These are phyloP conservation scores for Aspergillus sojae DNA, from an alignment of 2,329 filamentous ascomycete species.

Conservation along the genomic window DNA sequence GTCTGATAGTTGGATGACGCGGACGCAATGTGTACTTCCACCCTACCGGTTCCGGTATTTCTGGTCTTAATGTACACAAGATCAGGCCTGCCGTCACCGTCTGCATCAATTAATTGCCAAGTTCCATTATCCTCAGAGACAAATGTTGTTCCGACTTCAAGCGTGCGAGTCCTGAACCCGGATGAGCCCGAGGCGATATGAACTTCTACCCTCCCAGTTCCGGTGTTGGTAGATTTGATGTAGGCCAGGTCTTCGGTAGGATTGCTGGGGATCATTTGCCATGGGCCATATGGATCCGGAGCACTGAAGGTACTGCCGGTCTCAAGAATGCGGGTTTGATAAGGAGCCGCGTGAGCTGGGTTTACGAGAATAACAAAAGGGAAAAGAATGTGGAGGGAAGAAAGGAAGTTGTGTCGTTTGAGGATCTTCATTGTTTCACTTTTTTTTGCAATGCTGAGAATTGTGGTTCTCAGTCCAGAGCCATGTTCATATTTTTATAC, in stretches of 20 bases:
- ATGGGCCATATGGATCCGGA: slow-evolving; percentile 14
- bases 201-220: slow-evolving; percentile 17
- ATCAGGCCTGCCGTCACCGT: slow-evolving; percentile 4
- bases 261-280: slow-evolving; percentile 17
- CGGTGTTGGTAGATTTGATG: slow-evolving; percentile 18
- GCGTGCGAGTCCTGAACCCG: neutral
- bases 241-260: slow-evolving; percentile 12
- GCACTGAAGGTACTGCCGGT: slow-evolving; percentile 52
- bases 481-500: neutral
- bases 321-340: slow-evolving; percentile 14
- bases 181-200: slow-evolving; percentile 11
- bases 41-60: slow-evolving; percentile 19
- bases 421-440: too few relatives aligned
- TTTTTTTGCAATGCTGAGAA: too few relatives aligned
- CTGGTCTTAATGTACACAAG: slow-evolving; percentile 20
- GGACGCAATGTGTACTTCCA: slow-evolving; percentile 19
- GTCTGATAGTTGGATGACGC: slow-evolving; percentile 36
- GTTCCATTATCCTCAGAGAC: slow-evolving; percentile 5
- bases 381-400: neutral
- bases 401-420: neutral
- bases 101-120: slow-evolving; percentile 6
- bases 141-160: slow-evolving; percentile 8
- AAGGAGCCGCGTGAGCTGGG: neutral
- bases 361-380: neutral
- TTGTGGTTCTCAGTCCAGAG: neutral